Conservation (phyloP, 148 eudicot genomes). For the Rhododendron ferrugineum region DNA sequence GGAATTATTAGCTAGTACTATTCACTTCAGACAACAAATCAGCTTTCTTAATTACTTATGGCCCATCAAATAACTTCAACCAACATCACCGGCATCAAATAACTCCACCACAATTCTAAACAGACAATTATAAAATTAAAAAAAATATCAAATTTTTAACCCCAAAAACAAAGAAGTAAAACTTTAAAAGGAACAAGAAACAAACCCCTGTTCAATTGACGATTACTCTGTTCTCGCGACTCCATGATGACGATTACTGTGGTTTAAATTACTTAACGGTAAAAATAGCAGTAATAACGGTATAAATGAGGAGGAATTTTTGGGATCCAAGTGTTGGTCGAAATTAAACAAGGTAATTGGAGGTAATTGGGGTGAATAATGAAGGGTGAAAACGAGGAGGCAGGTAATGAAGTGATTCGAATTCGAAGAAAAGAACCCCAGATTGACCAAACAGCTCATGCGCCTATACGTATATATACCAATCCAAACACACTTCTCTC, state of each 20-base stretch:
- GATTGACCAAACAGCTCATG: constrained; percentile 73
- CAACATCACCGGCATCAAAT: not conserved
- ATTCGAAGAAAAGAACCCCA: constrained; percentile 57
- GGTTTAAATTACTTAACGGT: constrained; percentile 15
- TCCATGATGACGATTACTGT: constrained; percentile 39
- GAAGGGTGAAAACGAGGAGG: constrained; percentile 45
- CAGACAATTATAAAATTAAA: not conserved
- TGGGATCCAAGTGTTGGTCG: constrained; percentile 16
- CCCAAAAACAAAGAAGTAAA: not conserved
- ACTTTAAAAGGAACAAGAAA: not conserved
- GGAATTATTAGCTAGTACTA: not conserved
- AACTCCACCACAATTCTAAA: not conserved
- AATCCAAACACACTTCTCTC: not conserved
- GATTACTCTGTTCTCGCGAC: constrained; percentile 52
- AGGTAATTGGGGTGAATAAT: constrained; percentile 51
- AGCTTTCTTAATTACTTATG: not conserved
- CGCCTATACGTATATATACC: constrained; percentile 32
- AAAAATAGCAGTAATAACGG: constrained; percentile 14
- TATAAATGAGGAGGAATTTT: constrained; percentile 7
- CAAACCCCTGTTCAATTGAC: constrained; percentile 60
- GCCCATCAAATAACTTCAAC: not conserved
- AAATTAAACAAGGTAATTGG: constrained; percentile 36
- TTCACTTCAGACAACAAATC: not conserved
- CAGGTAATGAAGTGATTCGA: constrained; percentile 74
- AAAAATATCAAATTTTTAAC: not conserved